These are phyloP conservation scores for Solanum chaucha DNA, from an alignment of 257 asterid genomes.

Conservation along the genomic window DNA sequence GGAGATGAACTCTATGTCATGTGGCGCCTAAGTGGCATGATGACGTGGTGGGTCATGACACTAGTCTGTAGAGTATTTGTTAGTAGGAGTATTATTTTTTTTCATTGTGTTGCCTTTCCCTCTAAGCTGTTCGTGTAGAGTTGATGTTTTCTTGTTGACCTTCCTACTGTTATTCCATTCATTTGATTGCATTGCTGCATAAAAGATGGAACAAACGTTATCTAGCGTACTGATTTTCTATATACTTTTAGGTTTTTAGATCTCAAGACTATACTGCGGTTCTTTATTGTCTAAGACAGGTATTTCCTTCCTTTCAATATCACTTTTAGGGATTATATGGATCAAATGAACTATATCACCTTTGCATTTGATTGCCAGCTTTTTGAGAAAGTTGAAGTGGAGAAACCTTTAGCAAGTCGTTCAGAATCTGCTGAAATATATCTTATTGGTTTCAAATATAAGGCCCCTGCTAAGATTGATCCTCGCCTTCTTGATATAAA, in stretches of 20 bases:
- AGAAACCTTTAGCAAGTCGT: conserved; percentile 82
- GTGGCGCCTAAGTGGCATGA: too few species aligned
- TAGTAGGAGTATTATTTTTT: background rate
- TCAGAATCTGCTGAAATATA: conserved; percentile 85
- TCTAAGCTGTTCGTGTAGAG: background rate
- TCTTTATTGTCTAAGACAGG: conserved; percentile 85
- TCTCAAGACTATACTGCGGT: conserved; percentile 92
- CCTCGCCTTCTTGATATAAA: conserved; percentile 85
- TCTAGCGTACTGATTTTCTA: background rate
- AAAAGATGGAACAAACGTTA: too few species aligned
- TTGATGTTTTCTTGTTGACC: background rate
- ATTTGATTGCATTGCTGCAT: background rate
- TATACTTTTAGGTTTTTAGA: conserved; percentile 58
- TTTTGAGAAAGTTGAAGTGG: conserved; percentile 92
- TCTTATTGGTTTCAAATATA: conserved; percentile 59
- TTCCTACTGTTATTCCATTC: background rate
- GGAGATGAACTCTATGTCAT: background rate
- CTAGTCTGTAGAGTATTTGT: background rate
- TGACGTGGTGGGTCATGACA: too few species aligned
- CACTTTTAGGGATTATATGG: background rate
- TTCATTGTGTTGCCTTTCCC: background rate
- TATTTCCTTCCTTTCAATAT: background rate
- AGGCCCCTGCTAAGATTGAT: conserved; percentile 96
- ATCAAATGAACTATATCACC: background rate
- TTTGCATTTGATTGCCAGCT: conserved; percentile 36